Base-by-base conservation (phyloP, 73 alveolate species). In the Paramecium biaurelia region DNA sequence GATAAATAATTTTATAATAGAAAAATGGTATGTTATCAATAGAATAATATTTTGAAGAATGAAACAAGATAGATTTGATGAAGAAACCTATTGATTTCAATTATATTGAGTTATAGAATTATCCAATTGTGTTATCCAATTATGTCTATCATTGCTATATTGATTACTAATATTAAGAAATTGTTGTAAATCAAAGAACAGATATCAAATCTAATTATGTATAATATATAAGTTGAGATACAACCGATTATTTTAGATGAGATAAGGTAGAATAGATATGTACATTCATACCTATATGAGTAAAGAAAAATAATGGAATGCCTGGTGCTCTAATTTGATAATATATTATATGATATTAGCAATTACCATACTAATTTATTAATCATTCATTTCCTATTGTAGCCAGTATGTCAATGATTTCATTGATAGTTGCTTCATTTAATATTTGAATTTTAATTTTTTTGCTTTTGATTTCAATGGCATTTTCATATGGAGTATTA, bases 241-340 rank as follows among this genome's bases (percentile, higher is more conserved):
- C n/a, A n/a, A n/a, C n/a, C n/a, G n/a, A n/a, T n/a, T 4, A 57
- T 43, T 21, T 38, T 92, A 37, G 96, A 92, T 41, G 85, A 85
- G 38, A 86, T 59, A 2, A 92, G 89, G 7, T 82, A 59, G 6
- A 92, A 76, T 58, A 47, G 96, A 30, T 92, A 87, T 67, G 26
- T 70, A 85, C 94, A 21, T 88, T 88, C 24, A 79, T 43, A 2
- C 53, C 53, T 18, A 10, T 57, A 1, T 56, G 63, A 57, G 26
- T 18, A 87, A 87, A 47, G 89, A 86, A 37, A 87, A 57, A 68
- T 34, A 87, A 87, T 32, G 84, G 93, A 37, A 87, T 87, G 89
- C 89, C 85, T 38, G 37, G 37, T 24, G 76, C 89, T 34, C 85
- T 57, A 5, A 87, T 18, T 74, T 87, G 89, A 88, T 24, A 15